Conservation (phyloP, 2,329 filamentous ascomycete genomes). For the Botrytis fragariae region DNA sequence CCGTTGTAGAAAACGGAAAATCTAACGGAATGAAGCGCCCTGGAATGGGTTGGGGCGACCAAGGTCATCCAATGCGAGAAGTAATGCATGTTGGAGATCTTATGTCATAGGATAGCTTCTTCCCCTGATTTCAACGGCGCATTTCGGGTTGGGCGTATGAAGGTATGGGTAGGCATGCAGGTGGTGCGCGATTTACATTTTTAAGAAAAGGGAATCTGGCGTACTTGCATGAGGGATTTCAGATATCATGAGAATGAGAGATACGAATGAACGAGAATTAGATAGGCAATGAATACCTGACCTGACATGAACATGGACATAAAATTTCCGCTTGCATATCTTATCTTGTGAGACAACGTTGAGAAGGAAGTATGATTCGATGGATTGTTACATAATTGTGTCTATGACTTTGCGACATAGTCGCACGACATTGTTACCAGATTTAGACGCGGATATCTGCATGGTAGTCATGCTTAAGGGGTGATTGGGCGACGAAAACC, state of each 20-base stretch:
- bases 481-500: not conserved
- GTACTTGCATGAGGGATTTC: constrained; percentile 4
- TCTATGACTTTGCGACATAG: not conserved
- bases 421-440: not conserved
- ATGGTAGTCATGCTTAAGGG: not conserved
- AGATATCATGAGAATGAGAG: constrained; percentile 15
- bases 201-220: constrained; percentile 9
- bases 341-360: not conserved
- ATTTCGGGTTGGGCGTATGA: constrained; percentile 12
- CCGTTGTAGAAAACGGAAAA: constrained; percentile 47
- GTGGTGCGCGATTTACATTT: not conserved
- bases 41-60: constrained; percentile 18
- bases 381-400: not conserved
- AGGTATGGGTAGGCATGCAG: constrained; percentile 5
- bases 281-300: constrained; percentile 8
- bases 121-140: not conserved
- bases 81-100: constrained; percentile 24
- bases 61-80: constrained; percentile 17
- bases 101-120: constrained; percentile 7
- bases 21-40: not conserved
- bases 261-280: constrained; percentile 17
- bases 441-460: not conserved
- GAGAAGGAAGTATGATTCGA: not conserved
- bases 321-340: not conserved
- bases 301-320: not conserved